phyloP scores from a whole-genome alignment of 306 rosid species.

The Prosopis cineraria region DNA sequence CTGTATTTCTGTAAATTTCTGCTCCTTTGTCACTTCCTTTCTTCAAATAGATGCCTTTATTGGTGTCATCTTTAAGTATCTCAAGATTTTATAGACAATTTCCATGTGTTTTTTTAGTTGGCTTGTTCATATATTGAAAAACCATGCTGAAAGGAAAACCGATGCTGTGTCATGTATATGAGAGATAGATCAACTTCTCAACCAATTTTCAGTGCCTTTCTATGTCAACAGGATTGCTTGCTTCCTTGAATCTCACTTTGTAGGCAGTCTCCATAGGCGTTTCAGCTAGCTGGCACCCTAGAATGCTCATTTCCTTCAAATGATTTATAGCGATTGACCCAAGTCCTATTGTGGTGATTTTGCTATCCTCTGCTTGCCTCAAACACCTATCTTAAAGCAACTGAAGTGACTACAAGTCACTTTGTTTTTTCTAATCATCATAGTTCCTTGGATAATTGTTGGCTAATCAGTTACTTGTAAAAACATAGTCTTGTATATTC shows the following conservation, averaged over 20 bases:
- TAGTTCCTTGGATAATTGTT: slow-evolving; percentile 20
- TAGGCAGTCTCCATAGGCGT: neutral
- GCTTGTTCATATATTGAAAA: too few relatives aligned
- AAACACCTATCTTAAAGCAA: neutral
- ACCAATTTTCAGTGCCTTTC: too few relatives aligned
- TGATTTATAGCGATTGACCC: neutral
- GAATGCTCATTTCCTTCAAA: neutral
- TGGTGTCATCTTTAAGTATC: too few relatives aligned
- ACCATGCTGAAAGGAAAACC: too few relatives aligned
- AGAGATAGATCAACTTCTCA: too few relatives aligned
- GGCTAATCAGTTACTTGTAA: slow-evolving; percentile 14
- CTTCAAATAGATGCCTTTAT: too few relatives aligned
- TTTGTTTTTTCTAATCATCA: neutral
- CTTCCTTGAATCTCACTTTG: neutral
- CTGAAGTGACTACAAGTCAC: neutral
- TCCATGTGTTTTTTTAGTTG: too few relatives aligned
- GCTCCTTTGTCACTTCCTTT: too few relatives aligned
- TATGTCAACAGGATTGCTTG: neutral
- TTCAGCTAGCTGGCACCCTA: neutral
- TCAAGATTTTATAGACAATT: too few relatives aligned
- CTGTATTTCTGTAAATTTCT: too few relatives aligned
- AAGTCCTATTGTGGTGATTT: neutral
- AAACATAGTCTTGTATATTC: slow-evolving; percentile 7
- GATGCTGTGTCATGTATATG: too few relatives aligned
- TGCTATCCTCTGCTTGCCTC: neutral